Percentiles rank a stretch among this genome's conserved stretches.
phyloP scores from a whole-genome alignment of 352 stramenopile genomes.

The Pythium sp. region DNA sequence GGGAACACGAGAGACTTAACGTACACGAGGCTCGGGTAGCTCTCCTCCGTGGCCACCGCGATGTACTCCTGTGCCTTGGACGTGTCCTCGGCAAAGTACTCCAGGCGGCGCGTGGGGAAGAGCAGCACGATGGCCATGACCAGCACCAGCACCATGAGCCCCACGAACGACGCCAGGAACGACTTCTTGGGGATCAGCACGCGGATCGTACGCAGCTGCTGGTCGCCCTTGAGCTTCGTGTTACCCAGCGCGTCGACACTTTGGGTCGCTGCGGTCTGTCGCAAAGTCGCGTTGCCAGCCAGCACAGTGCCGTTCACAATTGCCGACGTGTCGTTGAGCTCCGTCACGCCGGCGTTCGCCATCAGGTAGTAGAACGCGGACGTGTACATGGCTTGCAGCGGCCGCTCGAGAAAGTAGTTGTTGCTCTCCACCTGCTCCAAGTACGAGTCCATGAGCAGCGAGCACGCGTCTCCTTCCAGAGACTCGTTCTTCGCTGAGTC shows the following conservation, averaged over 20 bases:
- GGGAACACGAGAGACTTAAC: background rate
- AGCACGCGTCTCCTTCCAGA: background rate
- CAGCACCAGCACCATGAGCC: background rate
- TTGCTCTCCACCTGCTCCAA: background rate
- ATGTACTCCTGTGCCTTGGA: background rate
- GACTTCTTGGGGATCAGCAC: background rate
- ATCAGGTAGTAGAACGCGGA: background rate
- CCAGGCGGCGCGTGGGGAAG: background rate
- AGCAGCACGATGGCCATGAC: background rate
- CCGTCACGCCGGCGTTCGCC: background rate
- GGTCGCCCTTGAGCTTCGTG: background rate
- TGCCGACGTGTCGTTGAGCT: background rate
- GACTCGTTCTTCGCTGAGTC: background rate
- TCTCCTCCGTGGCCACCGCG: background rate
- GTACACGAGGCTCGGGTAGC: background rate
- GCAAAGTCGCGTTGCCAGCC: background rate
- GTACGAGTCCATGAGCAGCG: background rate
- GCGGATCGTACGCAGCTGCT: background rate
- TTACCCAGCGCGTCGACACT: background rate
- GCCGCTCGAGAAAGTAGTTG: background rate
- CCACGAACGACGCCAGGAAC: background rate
- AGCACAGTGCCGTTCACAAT: background rate
- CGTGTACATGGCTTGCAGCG: background rate
- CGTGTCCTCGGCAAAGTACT: background rate
- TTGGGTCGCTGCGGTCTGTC: background rate